Conservation (phyloP, 169 alveolate species). For the Toxoplasma gondii region DNA sequence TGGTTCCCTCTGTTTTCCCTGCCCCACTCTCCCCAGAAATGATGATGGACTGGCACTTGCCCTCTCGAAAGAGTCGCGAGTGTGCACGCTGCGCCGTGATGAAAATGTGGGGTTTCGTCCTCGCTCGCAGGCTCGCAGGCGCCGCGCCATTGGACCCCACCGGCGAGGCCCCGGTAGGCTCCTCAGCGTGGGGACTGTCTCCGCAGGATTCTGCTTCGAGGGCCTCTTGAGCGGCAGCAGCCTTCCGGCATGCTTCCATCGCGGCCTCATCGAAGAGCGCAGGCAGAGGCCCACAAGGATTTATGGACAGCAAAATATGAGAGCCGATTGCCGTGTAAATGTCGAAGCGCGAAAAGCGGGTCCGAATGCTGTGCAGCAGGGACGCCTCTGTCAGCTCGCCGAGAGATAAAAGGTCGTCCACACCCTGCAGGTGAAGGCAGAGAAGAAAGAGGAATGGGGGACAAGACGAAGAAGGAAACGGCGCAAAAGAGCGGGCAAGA, state of each 20-base stretch:
- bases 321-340: constrained; percentile 88
- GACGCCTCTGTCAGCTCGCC: constrained; percentile 89
- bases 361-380: constrained; percentile 82
- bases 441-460: not conserved
- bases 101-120: constrained; percentile 83
- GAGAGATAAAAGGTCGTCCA: constrained; percentile 79
- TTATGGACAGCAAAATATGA: constrained; percentile 87
- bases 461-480: not conserved
- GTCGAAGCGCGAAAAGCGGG: constrained; percentile 75
- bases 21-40: constrained; percentile 98
- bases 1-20: constrained; percentile 97
- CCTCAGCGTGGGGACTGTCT: not conserved
- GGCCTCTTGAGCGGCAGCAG: not conserved
- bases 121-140: not conserved
- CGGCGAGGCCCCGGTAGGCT: not conserved
- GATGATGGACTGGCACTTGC: constrained; percentile 89
- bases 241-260: constrained; percentile 4
- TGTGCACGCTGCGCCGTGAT: constrained; percentile 95
- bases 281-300: constrained; percentile 82
- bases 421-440: constrained; percentile 70
- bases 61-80: not conserved
- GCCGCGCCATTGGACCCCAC: too few relatives aligned
- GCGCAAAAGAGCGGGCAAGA: not conserved
- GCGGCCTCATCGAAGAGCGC: not conserved
- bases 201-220: not conserved